Evolutionary conservation across 2,329 filamentous ascomycete species (phyloP).

Genomic region (Curvularia spicifera): DNA sequence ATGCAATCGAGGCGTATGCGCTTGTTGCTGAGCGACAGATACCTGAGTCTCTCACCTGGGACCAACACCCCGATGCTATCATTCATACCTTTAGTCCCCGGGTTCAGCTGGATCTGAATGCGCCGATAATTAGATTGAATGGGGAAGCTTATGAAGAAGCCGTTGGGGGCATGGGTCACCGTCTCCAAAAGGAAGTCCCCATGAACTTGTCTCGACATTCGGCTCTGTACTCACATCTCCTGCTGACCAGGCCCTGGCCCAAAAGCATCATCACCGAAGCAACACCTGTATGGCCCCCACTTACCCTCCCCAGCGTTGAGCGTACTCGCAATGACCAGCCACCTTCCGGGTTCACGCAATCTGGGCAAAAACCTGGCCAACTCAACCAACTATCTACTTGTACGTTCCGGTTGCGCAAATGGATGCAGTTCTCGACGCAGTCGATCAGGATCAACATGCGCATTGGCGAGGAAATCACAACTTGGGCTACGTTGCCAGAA

Average conservation of each 20-base stretch:
- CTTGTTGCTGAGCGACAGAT: conserved; percentile 69
- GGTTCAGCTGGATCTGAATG: conserved; percentile 75
- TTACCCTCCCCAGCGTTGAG: conserved; percentile 67
- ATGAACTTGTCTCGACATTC: conserved; percentile 52
- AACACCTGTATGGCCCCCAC: conserved; percentile 73
- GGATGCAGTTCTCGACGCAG: conserved; percentile 68
- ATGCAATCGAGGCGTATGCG: conserved; percentile 80
- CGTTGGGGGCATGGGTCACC: conserved; percentile 35
- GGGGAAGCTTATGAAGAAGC: conserved; percentile 33
- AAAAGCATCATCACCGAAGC: conserved; percentile 48
- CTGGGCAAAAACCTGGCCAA: conserved; percentile 57
- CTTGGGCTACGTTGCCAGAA: conserved; percentile 76
- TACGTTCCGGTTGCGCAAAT: conserved; percentile 76
- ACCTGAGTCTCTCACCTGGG: conserved; percentile 67
- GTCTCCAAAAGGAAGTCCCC: conserved; percentile 59
- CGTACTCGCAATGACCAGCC: conserved; percentile 61
- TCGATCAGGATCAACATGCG: conserved; percentile 45
- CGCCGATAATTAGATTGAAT: conserved; percentile 64
- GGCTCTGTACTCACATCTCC: conserved; percentile 68
- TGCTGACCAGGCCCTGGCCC: conserved; percentile 65
- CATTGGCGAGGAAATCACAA: conserved; percentile 62
- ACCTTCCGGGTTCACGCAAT: conserved; percentile 52
- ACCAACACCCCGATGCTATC: conserved; percentile 67
- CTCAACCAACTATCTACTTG: conserved; percentile 69
- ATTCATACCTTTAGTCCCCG: conserved; percentile 76